Evolutionary conservation across 1,284 basidiomycete genomes (phyloP).

Genomic region (Papiliotrema nemorosa): DNA sequence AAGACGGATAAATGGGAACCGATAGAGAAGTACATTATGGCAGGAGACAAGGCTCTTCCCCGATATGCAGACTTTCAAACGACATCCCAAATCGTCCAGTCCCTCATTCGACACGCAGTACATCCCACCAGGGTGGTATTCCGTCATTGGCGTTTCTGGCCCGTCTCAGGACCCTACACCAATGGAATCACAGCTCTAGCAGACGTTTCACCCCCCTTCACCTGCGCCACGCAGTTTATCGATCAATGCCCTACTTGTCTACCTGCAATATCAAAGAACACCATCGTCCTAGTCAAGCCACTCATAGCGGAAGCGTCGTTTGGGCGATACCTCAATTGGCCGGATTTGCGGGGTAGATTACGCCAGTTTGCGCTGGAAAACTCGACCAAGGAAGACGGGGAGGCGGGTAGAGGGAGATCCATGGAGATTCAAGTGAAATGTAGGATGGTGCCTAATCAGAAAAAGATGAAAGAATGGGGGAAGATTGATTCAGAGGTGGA

Average conservation of each 20-base stretch:
- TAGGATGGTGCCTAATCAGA: background rate
- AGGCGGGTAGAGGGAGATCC: too few species aligned
- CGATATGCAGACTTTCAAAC: background rate
- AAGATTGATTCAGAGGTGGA: background rate
- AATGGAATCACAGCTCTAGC: background rate
- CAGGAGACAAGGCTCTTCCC: background rate
- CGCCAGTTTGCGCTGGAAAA: too few species aligned
- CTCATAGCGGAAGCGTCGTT: background rate
- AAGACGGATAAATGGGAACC: conserved; percentile 6
- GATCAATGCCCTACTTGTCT: conserved; percentile 1
- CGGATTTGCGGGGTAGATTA: background rate
- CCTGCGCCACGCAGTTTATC: conserved; percentile 1
- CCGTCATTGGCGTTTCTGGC: conserved; percentile 3
- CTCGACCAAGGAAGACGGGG: too few species aligned
- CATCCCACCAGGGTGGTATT: too few species aligned
- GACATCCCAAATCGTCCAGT: conserved; percentile 11
- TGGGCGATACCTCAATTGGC: conserved; percentile 4
- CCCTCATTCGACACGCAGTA: conserved; percentile 1
- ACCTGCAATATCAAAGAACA: background rate
- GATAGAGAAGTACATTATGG: conserved; percentile 1
- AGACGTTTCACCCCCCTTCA: background rate
- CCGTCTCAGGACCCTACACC: conserved; percentile 1
- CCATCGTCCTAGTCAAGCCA: background rate
- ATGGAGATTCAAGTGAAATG: conserved; percentile 1
- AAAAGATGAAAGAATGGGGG: background rate